Base-by-base conservation (phyloP, 2,329 filamentous ascomycete species). In the Cladosporium sp. region DNA sequence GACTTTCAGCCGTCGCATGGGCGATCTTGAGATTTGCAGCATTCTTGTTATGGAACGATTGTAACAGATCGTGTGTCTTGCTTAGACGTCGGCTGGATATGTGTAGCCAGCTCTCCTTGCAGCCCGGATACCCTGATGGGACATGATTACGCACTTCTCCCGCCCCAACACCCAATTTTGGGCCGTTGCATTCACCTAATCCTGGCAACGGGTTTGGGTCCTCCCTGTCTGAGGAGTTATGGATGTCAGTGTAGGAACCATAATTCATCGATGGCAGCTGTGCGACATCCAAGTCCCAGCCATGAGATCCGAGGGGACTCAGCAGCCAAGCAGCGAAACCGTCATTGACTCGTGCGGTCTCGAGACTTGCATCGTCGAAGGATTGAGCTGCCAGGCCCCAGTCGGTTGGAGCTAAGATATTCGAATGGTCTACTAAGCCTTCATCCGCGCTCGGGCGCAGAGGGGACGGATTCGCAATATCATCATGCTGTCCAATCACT, bases 331-430 rank as follows among this genome's bases (percentile, higher is more conserved):
- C 58, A 4, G 70, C 72, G 46, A 73, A 72, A 35, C 69, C 71
- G 46, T 72, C 71, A 50, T 68, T 72, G 11, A 66, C 52, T 33
- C 71, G 69, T 91, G 93, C 78, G 96, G 96, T 29, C 96, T 78
- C 83, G 91, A 96, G 5, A 90, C 89, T 69, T 93, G 89, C 73
- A 95, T 95, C 14, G 2, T 50, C 44, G 14, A 31, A n/a, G 5
- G 58, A 11, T n/a, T 35, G 58, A 21, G 28, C 26, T 21, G 44
- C 26, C 10, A 50, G 23, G 16, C 12, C 21, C 58, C 58, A 61
- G 28, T 50, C 40, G 12, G 58, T 26, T 3, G 33, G 5, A 35
- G 53, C 31, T 44, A 44, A 44, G 21, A 31, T 23, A 28, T 23
- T 21, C 18, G 23, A 29, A 29, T 46, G 23, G 23, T 26, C 37